Base-by-base conservation (phyloP, 148 eudicot species). In the Simmondsia chinensis region DNA sequence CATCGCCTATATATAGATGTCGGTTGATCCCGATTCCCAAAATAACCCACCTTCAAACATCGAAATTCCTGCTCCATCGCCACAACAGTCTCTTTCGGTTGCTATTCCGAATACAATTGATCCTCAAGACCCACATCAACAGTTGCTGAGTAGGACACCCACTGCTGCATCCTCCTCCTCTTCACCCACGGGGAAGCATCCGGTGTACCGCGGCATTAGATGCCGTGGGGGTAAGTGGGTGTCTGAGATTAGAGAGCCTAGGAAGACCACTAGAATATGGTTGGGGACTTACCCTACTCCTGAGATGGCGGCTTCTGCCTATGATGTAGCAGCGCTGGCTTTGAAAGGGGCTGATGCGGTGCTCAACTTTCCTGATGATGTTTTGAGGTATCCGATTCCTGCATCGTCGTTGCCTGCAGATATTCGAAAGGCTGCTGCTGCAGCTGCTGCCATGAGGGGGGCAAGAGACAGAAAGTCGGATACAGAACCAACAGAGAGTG, bases 241-340 rank as follows among this genome's bases (percentile, higher is more conserved):
- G 12, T 76, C 83, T 13, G 89, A 81, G 52, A 73, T 81, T 11
- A 75, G 89, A 0, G 80, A 81, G 66, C 89, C 89, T 1, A 61
- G 65, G 6, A 81, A 81, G 42, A 70, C 77, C 1, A 76, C 55
- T 12, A 77, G 89, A 2, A 73, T 81, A 24, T 81, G 89, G 89
- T 66, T 81, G 1, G 89, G 89, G 0, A 81, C 91, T 0, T 77
- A 63, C 54, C 60, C 78, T 0, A 34, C 68, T 0, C 56, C 89
- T 11, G 89, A 81, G 39, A 76, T 76, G 89, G 89, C 89, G 0
- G 83, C 89, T 0, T 73, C 83, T 0, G 89, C 89, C 4, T 82
- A 82, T 27, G 91, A 82, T 19, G 84, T 61, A 22, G 91, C 91
- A 5, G 81, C 79, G 11, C 61, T 74, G 0, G 83, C 84, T 3